These are phyloP conservation scores for Exsudoporus floridanus DNA, from an alignment of 1,284 basidiomycete genomes.

Conservation along the genomic window DNA sequence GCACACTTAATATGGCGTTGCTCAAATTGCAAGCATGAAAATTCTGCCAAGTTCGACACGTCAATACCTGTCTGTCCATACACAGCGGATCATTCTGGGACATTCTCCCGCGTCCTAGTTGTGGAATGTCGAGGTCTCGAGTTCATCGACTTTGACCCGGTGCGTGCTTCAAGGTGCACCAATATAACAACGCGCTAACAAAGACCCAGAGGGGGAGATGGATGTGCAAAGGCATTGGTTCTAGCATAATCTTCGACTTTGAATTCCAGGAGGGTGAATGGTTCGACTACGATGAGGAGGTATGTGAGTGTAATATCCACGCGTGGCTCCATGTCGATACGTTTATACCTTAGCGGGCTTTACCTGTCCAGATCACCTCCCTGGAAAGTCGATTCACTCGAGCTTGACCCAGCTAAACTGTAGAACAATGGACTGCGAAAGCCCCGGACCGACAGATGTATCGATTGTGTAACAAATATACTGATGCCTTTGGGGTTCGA, in stretches of 20 bases:
- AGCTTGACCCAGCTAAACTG: slow-evolving; percentile 39
- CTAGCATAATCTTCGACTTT: slow-evolving; percentile 60
- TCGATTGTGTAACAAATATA: too few species aligned
- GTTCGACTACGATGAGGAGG: slow-evolving; percentile 84
- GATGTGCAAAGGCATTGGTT: slow-evolving; percentile 63
- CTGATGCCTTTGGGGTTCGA: too few species aligned
- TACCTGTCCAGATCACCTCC: slow-evolving; percentile 64
- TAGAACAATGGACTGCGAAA: background rate
- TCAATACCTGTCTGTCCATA: slow-evolving; percentile 55
- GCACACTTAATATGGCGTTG: slow-evolving; percentile 82
- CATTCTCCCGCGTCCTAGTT: slow-evolving; percentile 60
- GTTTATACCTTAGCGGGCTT: slow-evolving; percentile 45
- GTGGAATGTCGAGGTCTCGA: slow-evolving; percentile 80
- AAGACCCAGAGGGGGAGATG: slow-evolving; percentile 51
- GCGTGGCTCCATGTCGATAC: background rate
- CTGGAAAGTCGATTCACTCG: slow-evolving; percentile 64
- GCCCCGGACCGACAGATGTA: background rate
- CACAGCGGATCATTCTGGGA: slow-evolving; percentile 50
- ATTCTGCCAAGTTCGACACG: slow-evolving; percentile 73
- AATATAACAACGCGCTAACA: slow-evolving; percentile 3
- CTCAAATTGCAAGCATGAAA: slow-evolving; percentile 72
- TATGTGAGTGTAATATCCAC: slow-evolving; percentile 26
- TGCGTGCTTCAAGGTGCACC: slow-evolving; percentile 36
- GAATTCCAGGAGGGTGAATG: slow-evolving; percentile 67
- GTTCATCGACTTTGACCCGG: slow-evolving; percentile 68